Evolutionary conservation across 2,329 filamentous ascomycete species (phyloP).

Genomic region (Verticillium albo-atrum): DNA sequence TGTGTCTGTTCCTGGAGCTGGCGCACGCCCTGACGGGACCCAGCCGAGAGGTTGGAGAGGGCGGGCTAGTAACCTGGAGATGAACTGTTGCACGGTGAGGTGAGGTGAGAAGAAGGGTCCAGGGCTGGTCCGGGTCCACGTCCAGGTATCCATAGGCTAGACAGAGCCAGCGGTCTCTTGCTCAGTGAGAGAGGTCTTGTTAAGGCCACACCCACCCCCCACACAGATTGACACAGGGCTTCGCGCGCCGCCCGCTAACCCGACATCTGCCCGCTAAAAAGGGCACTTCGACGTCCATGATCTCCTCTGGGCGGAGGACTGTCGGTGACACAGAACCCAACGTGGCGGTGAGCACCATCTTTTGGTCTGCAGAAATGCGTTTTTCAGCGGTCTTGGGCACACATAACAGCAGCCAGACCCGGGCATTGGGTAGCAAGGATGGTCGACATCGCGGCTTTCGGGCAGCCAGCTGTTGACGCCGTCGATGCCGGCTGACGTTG

Average conservation of each 20-base stretch:
- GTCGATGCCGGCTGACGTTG: neutral
- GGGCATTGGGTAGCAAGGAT: conserved; percentile 12
- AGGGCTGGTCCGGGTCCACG: neutral
- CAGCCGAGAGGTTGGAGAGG: neutral
- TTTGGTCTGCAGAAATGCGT: conserved; percentile 6
- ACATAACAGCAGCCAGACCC: conserved; percentile 2
- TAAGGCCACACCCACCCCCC: neutral
- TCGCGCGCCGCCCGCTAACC: neutral
- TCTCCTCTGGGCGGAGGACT: conserved; percentile 2
- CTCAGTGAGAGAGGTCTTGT: neutral
- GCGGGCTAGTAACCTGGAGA: neutral
- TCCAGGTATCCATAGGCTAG: neutral
- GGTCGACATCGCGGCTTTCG: neutral
- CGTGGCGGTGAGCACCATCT: conserved; percentile 13
- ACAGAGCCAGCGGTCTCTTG: neutral
- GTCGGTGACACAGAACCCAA: conserved; percentile 15
- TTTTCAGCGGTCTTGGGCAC: conserved; percentile 10
- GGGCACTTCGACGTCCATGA: neutral
- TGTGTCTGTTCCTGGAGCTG: neutral
- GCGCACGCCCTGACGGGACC: neutral
- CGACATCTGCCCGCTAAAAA: neutral
- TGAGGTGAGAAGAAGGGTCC: neutral
- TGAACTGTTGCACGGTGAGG: neutral
- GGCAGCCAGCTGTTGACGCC: neutral
- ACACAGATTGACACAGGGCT: neutral